Evolutionary conservation across 2,329 filamentous ascomycete genomes (phyloP), one percentile per base, ranked within the genome.

Genomic region (Magnaporthiopsis rhizophila): DNA sequence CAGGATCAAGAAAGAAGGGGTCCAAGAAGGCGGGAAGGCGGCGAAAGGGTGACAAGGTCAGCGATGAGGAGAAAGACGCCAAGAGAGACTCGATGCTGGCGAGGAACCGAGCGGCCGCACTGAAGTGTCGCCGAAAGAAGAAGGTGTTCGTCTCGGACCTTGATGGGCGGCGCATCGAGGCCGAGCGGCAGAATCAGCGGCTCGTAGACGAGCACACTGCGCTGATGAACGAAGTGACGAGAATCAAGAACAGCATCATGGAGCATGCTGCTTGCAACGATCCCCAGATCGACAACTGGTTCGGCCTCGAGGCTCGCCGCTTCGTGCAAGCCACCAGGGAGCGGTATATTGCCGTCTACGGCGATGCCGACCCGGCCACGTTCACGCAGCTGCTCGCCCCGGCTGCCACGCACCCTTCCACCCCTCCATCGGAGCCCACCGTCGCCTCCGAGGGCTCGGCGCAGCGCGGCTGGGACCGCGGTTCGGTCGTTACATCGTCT

Each of bases 91-190:
- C 81, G 66, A 87, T 86, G 69, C 79, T 91, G 0, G 86, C 90
- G 74, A 84, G 89, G 66, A 92, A 92, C 72, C 82, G 89, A 12
- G 77, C 89, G 2, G 89, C 89, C 0, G 89, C 89, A 1, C 89
- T 86, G 72, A 91, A 91, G 71, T 92, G 89, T 71, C 84, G 89
- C 3, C 83, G 88, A 70, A 90, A 90, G 74, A 84, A 84, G 70
- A 86, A 84, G 73, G 75, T 79, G 68, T 83, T 80, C 77, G 78
- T 82, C 28, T 74, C 74, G 15, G 77, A 80, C n/a, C 70, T 85
- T 28, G 80, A 85, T 65, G 77, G 80, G 63, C 76, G 75, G 7
- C 80, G 79, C 64, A 67, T 72, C 12, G 74, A 71, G 0, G 68
- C 85, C 59, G 82, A 85, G 69, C 70, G 68, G 7, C 74, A 78